Conservation (phyloP, 2,329 filamentous ascomycete genomes). For the Aspergillus melleus region DNA sequence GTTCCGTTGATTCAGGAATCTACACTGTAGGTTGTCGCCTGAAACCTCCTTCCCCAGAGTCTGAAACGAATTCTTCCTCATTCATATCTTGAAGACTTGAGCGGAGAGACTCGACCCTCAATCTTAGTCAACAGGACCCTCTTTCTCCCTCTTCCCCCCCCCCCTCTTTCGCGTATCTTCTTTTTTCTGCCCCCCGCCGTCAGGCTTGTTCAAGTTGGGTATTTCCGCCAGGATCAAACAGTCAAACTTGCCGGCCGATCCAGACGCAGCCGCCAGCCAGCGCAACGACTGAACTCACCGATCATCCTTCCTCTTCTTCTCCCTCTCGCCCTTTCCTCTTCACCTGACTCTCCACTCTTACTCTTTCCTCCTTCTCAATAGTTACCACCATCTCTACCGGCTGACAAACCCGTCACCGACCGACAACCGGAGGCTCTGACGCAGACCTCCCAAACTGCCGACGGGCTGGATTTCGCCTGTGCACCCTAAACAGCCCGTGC, state of each 20-base stretch:
- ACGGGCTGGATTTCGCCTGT: conserved; percentile 20
- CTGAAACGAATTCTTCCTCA: no score
- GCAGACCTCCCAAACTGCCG: conserved; percentile 13
- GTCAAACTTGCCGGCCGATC: conserved; percentile 23
- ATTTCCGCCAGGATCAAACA: conserved; percentile 15
- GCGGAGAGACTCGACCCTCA: background rate
- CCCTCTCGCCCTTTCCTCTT: background rate
- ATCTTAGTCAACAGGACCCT: background rate
- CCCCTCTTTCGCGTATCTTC: conserved; percentile 13
- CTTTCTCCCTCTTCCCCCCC: conserved; percentile 1
- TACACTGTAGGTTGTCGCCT: no score
- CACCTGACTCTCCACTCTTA: conserved; percentile 9
- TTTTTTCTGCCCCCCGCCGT: conserved; percentile 18
- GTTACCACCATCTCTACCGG: conserved; percentile 10
- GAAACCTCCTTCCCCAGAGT: no score
- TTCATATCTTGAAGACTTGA: no score
- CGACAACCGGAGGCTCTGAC: background rate
- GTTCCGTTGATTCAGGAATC: background rate
- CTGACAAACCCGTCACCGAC: conserved; percentile 21
- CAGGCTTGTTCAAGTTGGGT: conserved; percentile 21
- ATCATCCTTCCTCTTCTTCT: conserved; percentile 4
- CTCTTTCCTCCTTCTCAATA: background rate
- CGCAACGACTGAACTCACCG: conserved; percentile 21
- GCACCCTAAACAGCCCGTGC: conserved; percentile 12
- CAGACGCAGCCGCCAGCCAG: conserved; percentile 23